Conservation (phyloP, 768 basidiomycete genomes). For the Mrakia gelida region DNA sequence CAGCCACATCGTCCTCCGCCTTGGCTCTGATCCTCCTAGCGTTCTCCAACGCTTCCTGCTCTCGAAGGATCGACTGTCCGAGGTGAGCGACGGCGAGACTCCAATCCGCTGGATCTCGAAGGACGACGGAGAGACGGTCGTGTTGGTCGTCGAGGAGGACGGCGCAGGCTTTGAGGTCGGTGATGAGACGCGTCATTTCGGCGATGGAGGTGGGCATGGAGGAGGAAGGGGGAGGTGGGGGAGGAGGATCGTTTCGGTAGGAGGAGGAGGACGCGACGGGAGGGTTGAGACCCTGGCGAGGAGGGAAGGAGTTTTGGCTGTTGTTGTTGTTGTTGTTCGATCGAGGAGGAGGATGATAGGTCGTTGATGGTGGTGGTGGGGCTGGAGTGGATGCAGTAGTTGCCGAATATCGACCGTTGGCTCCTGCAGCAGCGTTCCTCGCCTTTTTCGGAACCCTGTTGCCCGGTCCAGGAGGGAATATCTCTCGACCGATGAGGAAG, state of each 20-base stretch:
- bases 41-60: slow-evolving; percentile 31
- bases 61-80: slow-evolving; percentile 15
- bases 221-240: neutral
- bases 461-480: slow-evolving; percentile 23
- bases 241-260: neutral
- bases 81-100: slow-evolving; percentile 22
- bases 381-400: neutral
- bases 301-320: neutral
- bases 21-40: slow-evolving; percentile 13
- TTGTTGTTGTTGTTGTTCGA: neutral
- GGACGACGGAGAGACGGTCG: slow-evolving; percentile 24
- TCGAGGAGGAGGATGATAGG: neutral
- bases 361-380: neutral
- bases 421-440: slow-evolving; percentile 3
- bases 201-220: slow-evolving; percentile 25
- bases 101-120: slow-evolving; percentile 31
- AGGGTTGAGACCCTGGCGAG: neutral
- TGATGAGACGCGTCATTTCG: slow-evolving; percentile 28
- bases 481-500: slow-evolving; percentile 23
- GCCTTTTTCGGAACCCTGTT: neutral
- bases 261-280: neutral
- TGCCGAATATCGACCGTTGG: neutral
- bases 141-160: slow-evolving; percentile 30
- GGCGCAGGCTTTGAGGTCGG: slow-evolving; percentile 23
- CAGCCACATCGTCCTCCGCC: slow-evolving; percentile 24